Evolutionary conservation across 1,284 basidiomycete genomes (phyloP), one percentile per base, ranked within the genome.

Genomic region (Tilletia walkeri): DNA sequence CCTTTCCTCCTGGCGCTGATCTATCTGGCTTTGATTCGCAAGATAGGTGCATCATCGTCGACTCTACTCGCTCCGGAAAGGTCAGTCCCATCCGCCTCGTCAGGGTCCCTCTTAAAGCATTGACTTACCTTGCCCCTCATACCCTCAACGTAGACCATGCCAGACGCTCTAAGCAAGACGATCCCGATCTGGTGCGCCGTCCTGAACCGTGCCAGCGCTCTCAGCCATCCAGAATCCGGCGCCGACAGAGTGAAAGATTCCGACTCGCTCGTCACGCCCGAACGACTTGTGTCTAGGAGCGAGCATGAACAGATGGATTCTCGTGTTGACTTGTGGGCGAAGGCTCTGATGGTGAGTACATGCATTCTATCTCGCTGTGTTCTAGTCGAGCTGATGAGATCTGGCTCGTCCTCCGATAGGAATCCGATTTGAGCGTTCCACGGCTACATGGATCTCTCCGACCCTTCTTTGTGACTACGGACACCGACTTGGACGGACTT

Each of bases 181-280:
- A 88, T 97, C 0, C 94, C 95, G 0, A 92, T 95, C 63, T 99
- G 95, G 95, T 98, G 95, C 82, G 87, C 92, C 1, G 93, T 95
- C 2, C 86, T 98, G 75, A 98, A 97, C 79, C 87, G 88, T 7
- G 92, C 93, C 3, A 34, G 67, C 18, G 68, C 72, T 0, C 77
- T 90, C 16, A 70, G 68, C 12, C 63, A 72, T 14, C 41, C 9
- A 78, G 18, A 78, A 81, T 65, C 84, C 82, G 14, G 63, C 85
- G 75, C 69, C 78, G 78, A 65, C 85, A 75, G 69, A 78, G 78
- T 34, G 75, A 72, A 50, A 67, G 70, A 70, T 81, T 45, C 34
- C 30, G 59, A 7, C 7, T 59, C 56, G 45, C 85, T 94, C 2
- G 89, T 89, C 77, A 92, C 90, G 0, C 88, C 91, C 3, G 89